Percentiles rank a stretch among this genome's conserved stretches.
Conservation (phyloP, 169 alveolate genomes). For the Cryptosporidium canis region DNA sequence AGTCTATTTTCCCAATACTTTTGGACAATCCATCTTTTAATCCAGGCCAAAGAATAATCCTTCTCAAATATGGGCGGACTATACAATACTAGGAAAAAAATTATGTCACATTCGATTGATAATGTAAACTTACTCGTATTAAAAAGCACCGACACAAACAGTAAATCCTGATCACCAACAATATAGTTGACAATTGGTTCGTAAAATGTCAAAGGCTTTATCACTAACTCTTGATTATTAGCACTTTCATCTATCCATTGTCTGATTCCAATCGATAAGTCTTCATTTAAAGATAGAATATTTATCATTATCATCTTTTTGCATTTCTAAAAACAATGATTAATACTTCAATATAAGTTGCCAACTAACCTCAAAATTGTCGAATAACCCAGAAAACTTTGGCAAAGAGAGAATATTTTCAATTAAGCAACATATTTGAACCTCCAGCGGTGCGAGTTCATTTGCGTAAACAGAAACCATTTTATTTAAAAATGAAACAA, state of each 20-base stretch:
- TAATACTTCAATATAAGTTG: background rate
- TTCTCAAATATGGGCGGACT: slow-evolving; percentile 28
- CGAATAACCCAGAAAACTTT: slow-evolving; percentile 12
- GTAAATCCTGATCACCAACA: background rate
- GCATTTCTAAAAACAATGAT: slow-evolving; percentile 3
- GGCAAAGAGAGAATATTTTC: slow-evolving; percentile 4
- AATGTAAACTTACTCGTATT: slow-evolving; percentile 41
- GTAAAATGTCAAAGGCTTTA: background rate
- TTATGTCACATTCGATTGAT: background rate
- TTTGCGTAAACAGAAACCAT: slow-evolving; percentile 11
- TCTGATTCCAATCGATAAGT: slow-evolving; percentile 23
- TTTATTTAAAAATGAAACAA: background rate
- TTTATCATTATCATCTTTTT: background rate
- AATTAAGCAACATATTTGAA: background rate
- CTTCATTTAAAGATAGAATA: slow-evolving; percentile 4
- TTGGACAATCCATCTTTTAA: slow-evolving; percentile 48
- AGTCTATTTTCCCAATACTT: slow-evolving; percentile 59
- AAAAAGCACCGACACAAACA: background rate
- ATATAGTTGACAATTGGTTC: background rate
- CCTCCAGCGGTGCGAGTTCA: slow-evolving; percentile 19
- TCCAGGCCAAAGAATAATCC: slow-evolving; percentile 25
- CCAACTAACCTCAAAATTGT: slow-evolving; percentile 18
- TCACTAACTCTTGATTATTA: background rate
- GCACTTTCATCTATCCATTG: background rate
- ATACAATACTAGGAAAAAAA: slow-evolving; percentile 1